Conservation (phyloP, 306 rosid species). For the Begonia peltatifolia region DNA sequence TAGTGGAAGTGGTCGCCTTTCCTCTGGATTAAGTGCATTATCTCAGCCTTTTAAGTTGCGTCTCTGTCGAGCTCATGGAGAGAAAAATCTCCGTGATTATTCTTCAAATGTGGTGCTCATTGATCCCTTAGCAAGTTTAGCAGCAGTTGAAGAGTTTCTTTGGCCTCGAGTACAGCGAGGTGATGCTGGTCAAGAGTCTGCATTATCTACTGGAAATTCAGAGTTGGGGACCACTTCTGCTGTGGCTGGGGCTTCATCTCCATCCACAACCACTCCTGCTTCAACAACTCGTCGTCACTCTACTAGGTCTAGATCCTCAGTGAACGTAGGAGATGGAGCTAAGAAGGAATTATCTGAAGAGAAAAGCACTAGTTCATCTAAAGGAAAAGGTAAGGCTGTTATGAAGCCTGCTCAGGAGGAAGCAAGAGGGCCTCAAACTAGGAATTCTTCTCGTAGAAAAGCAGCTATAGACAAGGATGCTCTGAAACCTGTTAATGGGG, state of each 20-base stretch:
- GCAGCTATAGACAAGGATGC: conserved; percentile 81
- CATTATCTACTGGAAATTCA: conserved; percentile 53
- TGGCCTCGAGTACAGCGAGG: conserved; percentile 91
- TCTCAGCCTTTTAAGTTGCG: conserved; percentile 94
- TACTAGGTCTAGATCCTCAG: conserved; percentile 75
- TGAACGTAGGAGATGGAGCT: conserved; percentile 57
- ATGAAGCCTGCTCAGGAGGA: conserved; percentile 69
- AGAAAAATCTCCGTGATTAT: conserved; percentile 77
- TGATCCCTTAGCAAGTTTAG: conserved; percentile 92
- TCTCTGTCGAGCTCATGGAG: conserved; percentile 91
- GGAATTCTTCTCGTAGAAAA: conserved; percentile 79
- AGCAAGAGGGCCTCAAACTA: conserved; percentile 77
- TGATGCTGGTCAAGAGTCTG: conserved; percentile 67
- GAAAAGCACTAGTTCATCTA: conserved; percentile 66
- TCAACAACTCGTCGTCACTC: conserved; percentile 62
- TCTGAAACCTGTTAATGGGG: conserved; percentile 63
- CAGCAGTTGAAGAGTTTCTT: conserved; percentile 94
- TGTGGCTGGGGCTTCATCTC: conserved; percentile 65
- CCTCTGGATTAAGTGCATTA: conserved; percentile 84
- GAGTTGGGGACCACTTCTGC: conserved; percentile 73
- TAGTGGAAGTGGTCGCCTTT: conserved; percentile 81
- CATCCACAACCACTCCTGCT: conserved; percentile 45
- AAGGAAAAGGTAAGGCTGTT: conserved; percentile 96
- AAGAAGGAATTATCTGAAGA: conserved; percentile 59
- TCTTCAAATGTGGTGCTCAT: conserved; percentile 86